A percentile compares a stretch with the other conserved stretches of the same genome.
These are phyloP conservation scores for Cornus florida DNA, from an alignment of 148 eudicot species.

Conservation along the genomic window DNA sequence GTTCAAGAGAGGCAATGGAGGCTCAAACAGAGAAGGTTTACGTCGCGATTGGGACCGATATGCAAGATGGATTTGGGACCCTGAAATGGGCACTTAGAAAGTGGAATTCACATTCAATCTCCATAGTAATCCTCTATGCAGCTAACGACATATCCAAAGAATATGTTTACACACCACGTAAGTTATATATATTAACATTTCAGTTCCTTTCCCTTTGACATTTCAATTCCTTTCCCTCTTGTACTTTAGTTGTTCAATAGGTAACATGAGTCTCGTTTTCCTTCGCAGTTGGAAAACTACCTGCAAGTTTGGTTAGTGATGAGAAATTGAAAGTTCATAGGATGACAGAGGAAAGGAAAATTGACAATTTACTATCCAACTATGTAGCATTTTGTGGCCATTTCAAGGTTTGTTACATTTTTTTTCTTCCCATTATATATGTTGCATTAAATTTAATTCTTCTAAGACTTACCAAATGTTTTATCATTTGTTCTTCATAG, in stretches of 20 bases:
- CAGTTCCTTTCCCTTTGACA: not conserved
- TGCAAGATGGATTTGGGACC: slow-evolving; percentile 55
- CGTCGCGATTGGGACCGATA: slow-evolving; percentile 63
- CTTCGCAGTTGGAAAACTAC: slow-evolving; percentile 67
- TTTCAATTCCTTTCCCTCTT: not conserved
- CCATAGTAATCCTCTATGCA: slow-evolving; percentile 57
- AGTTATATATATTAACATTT: slow-evolving; percentile 15
- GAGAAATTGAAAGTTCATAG: slow-evolving; percentile 46
- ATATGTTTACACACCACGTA: slow-evolving; percentile 64
- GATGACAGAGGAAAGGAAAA: slow-evolving; percentile 55
- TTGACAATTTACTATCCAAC: slow-evolving; percentile 43
- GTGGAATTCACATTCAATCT: slow-evolving; percentile 51
- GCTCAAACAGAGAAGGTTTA: slow-evolving; percentile 50
- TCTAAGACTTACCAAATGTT: not conserved
- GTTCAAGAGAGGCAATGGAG: slow-evolving; percentile 16
- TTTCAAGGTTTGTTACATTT: slow-evolving; percentile 39
- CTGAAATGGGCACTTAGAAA: slow-evolving; percentile 62
- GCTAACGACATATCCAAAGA: slow-evolving; percentile 31
- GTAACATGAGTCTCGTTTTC: not conserved
- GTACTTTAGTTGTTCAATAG: not conserved
- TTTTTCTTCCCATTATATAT: not conserved
- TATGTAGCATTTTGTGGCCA: slow-evolving; percentile 58
- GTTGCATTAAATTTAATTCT: not conserved
- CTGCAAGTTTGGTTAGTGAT: slow-evolving; percentile 61
- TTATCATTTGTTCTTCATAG: slow-evolving; percentile 26